A percentile compares a stretch with the other conserved stretches of the same genome.
These are phyloP conservation scores for Solanum etuberosum DNA, from an alignment of 257 asterid genomes.

Conservation along the genomic window DNA sequence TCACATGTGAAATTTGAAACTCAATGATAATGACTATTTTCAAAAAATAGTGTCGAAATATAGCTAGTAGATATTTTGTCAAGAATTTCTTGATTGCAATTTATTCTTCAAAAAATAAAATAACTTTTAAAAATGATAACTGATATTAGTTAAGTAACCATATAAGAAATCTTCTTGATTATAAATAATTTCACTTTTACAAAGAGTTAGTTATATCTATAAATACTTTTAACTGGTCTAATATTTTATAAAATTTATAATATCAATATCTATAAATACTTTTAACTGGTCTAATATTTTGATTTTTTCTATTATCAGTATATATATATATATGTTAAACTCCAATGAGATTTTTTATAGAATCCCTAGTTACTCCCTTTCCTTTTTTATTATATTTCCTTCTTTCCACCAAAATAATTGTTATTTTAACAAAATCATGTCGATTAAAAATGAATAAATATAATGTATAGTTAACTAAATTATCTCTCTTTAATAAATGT, in stretches of 20 bases:
- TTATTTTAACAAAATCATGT: not conserved
- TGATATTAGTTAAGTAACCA: not conserved
- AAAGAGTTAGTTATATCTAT: not conserved
- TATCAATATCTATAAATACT: not conserved
- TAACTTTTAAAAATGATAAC: not conserved
- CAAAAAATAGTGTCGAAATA: not conserved
- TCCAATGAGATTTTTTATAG: not conserved
- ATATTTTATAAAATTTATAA: too few species aligned
- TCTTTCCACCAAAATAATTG: not conserved
- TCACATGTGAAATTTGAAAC: not conserved
- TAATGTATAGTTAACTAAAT: too few species aligned
- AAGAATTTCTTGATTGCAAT: not conserved
- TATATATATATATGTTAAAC: not conserved
- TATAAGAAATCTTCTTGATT: not conserved
- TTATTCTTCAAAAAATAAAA: not conserved
- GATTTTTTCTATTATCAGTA: too few species aligned
- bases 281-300: not conserved
- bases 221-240: not conserved
- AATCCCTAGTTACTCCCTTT: not conserved
- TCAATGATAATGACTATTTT: not conserved
- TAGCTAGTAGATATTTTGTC: not conserved
- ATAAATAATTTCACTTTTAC: not conserved
- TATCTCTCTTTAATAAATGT: not conserved
- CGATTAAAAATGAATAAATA: not conserved
- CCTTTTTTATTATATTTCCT: not conserved